A percentile compares a stretch with the other conserved stretches of the same genome.
Evolutionary conservation across 495 filamentous ascomycete genomes (phyloP).

Genomic region (Tuber melanosporum): DNA sequence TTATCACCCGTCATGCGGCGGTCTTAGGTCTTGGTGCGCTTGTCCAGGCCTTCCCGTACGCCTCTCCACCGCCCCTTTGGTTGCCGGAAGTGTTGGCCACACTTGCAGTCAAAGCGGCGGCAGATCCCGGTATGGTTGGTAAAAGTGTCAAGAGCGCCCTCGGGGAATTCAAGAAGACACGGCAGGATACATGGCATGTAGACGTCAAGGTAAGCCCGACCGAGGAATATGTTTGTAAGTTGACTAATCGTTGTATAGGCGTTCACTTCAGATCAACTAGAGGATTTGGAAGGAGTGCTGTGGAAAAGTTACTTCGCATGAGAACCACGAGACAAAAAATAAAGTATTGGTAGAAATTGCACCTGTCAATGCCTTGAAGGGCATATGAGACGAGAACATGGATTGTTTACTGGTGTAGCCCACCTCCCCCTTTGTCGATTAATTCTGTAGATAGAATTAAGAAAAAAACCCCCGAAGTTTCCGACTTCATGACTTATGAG

Average conservation of each 20-base stretch:
- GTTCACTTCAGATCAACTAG: conserved; percentile 84
- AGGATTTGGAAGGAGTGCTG: conserved; percentile 89
- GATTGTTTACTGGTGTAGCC: not conserved
- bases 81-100: conserved; percentile 87
- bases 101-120: conserved; percentile 75
- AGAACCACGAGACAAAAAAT: conserved; percentile 1
- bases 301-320: conserved; percentile 99
- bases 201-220: conserved; percentile 72
- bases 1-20: conserved; percentile 79
- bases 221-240: conserved; percentile 22
- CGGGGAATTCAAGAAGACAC: conserved; percentile 98
- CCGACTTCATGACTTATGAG: not conserved
- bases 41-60: conserved; percentile 95
- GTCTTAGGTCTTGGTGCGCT: conserved; percentile 87
- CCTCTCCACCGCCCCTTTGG: conserved; percentile 84
- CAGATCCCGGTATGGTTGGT: conserved; percentile 84
- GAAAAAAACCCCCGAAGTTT: not conserved
- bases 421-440: not conserved
- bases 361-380: not conserved
- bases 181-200: conserved; percentile 97
- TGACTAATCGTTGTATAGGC: conserved; percentile 51
- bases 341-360: not conserved
- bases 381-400: not conserved
- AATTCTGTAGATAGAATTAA: not conserved
- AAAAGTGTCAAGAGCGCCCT: conserved; percentile 95